These are phyloP conservation scores for Artemisia tridentata DNA, from an alignment of 129 eudicot species.

Conservation along the genomic window DNA sequence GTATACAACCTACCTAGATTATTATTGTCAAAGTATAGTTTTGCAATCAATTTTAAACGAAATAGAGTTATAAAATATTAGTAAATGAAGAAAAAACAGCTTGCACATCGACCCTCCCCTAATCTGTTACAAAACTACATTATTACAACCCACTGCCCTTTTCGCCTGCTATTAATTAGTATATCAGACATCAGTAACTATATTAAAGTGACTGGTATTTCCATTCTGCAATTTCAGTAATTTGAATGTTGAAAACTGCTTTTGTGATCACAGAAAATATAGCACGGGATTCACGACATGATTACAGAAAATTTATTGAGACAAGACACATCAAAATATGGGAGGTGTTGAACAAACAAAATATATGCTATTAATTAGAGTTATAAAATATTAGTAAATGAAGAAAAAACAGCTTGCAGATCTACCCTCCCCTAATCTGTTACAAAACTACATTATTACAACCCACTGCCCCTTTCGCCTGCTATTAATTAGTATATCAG, in stretches of 20 bases:
- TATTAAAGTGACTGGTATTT: too few species aligned
- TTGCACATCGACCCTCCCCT: too few species aligned
- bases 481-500: not conserved
- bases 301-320: not conserved
- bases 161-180: not conserved
- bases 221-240: not conserved
- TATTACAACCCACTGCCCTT: not conserved
- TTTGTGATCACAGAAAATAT: slow-evolving; percentile 3
- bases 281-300: not conserved
- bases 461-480: not conserved
- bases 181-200: too few species aligned
- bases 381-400: too few species aligned
- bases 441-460: too few species aligned
- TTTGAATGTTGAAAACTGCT: not conserved
- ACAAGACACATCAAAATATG: slow-evolving; percentile 7
- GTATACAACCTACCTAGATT: not conserved
- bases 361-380: too few species aligned
- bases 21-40: not conserved
- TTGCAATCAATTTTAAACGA: too few species aligned
- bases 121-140: too few species aligned
- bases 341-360: slow-evolving; percentile 17
- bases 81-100: too few species aligned
- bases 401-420: too few species aligned
- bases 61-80: too few species aligned
- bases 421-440: too few species aligned